Evolutionary conservation across 2,329 filamentous ascomycete species (phyloP).

Genomic region (Myriosclerotinia curreyana): DNA sequence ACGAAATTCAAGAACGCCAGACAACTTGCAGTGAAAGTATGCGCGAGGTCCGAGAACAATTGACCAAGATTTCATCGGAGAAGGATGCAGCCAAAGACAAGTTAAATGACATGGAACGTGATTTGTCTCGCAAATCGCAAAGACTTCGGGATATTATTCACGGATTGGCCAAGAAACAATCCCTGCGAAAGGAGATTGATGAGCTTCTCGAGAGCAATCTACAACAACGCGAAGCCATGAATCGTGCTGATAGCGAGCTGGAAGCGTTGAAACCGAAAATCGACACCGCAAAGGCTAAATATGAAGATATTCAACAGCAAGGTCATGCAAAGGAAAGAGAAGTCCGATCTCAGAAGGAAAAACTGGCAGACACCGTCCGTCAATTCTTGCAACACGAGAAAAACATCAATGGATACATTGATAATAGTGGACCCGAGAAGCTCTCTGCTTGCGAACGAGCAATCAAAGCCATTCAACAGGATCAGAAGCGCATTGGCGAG

Average conservation of each 20-base stretch:
- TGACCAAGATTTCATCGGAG: conserved; percentile 65
- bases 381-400: conserved; percentile 72
- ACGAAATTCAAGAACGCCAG: conserved; percentile 80
- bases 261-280: conserved; percentile 73
- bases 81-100: conserved; percentile 68
- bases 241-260: conserved; percentile 68
- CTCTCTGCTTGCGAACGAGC: conserved; percentile 67
- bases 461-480: conserved; percentile 63
- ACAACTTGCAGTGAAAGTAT: conserved; percentile 64
- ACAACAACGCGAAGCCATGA: conserved; percentile 68
- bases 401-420: conserved; percentile 77
- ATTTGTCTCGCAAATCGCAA: conserved; percentile 70
- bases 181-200: conserved; percentile 68
- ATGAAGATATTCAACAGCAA: conserved; percentile 71
- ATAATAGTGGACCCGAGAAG: conserved; percentile 69
- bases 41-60: conserved; percentile 58
- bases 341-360: conserved; percentile 67
- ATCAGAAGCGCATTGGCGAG: conserved; percentile 62
- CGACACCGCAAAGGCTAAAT: conserved; percentile 68
- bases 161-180: conserved; percentile 77
- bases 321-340: conserved; percentile 71
- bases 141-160: conserved; percentile 68
- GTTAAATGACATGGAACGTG: conserved; percentile 70
- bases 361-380: conserved; percentile 69
- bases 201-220: conserved; percentile 65